phyloP scores from a whole-genome alignment of 2,329 filamentous ascomycete species.

The Ceratocystis destructans region DNA sequence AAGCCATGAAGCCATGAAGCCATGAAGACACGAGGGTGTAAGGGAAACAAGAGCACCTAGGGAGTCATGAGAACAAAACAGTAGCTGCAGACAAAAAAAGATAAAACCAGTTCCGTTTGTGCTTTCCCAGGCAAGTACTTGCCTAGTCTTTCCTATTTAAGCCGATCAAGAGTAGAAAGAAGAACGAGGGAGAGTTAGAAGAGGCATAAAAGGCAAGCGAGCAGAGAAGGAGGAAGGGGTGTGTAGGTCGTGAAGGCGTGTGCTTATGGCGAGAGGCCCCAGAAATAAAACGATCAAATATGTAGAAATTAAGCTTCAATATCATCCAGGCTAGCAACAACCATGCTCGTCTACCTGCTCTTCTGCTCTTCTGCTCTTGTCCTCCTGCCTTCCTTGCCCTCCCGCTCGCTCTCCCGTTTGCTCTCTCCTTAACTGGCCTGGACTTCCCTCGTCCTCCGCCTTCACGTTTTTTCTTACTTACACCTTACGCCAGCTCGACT shows the following conservation, averaged over 20 bases:
- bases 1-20: not conserved
- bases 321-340: not conserved
- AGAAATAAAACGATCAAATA: not conserved
- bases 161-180: not conserved
- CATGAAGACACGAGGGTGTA: not conserved
- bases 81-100: not conserved
- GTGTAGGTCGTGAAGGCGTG: not conserved
- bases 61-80: too few relatives aligned
- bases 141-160: slow-evolving; percentile 1
- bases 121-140: not conserved
- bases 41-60: not conserved
- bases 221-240: not conserved
- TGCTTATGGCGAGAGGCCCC: too few relatives aligned
- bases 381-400: not conserved
- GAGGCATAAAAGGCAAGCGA: not conserved
- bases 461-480: not conserved
- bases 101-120: not conserved
- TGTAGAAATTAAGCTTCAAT: not conserved
- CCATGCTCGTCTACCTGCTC: not conserved
- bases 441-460: slow-evolving; percentile 10
- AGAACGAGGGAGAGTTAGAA: not conserved
- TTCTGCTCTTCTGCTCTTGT: not conserved
- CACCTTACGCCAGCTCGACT: slow-evolving; percentile 13
- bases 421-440: slow-evolving; percentile 13
- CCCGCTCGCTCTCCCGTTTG: not conserved